Percentiles rank a stretch among this genome's conserved stretches.
phyloP scores from a whole-genome alignment of 768 basidiomycete species.

The Tricholoma matsutake region DNA sequence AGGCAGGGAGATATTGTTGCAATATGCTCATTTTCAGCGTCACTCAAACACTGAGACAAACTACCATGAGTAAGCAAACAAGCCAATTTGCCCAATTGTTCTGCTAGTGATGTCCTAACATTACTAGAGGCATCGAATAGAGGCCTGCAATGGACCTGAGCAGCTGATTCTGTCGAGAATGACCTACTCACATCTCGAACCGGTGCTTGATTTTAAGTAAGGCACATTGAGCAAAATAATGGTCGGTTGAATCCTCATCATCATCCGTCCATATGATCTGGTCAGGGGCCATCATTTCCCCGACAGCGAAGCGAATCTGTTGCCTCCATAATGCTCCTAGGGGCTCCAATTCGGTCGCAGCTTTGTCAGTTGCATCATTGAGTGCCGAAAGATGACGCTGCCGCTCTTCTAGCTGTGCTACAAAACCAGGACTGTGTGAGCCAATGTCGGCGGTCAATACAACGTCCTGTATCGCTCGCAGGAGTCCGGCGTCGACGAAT shows the following conservation, averaged over 20 bases:
- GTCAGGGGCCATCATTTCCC: constrained; percentile 43
- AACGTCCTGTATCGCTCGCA: constrained; percentile 17
- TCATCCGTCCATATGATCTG: constrained; percentile 55
- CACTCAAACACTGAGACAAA: constrained; percentile 24
- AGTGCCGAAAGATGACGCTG: neutral
- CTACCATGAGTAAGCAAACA: constrained; percentile 39
- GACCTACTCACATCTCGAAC: constrained; percentile 37
- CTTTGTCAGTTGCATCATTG: neutral
- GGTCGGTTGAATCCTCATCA: constrained; percentile 40
- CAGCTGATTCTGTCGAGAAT: neutral
- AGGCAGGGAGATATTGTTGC: constrained; percentile 33
- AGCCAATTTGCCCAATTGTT: constrained; percentile 28
- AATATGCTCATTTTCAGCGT: constrained; percentile 19
- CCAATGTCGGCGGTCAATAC: constrained; percentile 18
- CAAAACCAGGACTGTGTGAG: constrained; percentile 15
- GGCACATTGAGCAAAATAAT: constrained; percentile 39
- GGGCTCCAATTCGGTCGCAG: neutral
- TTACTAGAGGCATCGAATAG: constrained; percentile 28
- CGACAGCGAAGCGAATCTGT: constrained; percentile 28
- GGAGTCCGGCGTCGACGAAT: constrained; percentile 17
- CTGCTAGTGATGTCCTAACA: constrained; percentile 32
- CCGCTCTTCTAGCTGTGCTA: constrained; percentile 11
- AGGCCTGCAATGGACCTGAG: constrained; percentile 28
- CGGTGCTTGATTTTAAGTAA: constrained; percentile 43
- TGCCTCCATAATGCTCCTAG: constrained; percentile 30